Percentiles rank a stretch among this genome's conserved stretches.
Evolutionary conservation across 75 land plant genomes (phyloP).

Genomic region (Selaginella tamariscina): DNA sequence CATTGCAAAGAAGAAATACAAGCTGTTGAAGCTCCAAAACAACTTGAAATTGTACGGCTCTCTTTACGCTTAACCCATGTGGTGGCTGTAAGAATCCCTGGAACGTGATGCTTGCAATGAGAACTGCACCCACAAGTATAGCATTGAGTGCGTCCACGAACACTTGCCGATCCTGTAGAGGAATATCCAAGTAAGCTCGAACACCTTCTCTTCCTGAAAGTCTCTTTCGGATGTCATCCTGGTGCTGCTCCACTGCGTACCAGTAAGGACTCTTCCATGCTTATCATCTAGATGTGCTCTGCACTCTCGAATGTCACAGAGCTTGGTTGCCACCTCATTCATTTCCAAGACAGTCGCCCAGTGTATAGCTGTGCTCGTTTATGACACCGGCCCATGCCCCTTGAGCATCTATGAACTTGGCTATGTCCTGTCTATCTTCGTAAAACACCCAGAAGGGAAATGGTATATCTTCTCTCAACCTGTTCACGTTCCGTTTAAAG

Average conservation of each 20-base stretch:
- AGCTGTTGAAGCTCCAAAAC: conserved; percentile 2
- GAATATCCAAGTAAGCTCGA: not conserved
- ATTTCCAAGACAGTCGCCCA: conserved; percentile 6
- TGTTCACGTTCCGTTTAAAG: not conserved
- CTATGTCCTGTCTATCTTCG: not conserved
- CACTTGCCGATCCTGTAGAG: conserved; percentile 14
- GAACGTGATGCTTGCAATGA: conserved; percentile 19
- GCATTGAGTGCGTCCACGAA: conserved; percentile 20
- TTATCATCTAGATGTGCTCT: not conserved
- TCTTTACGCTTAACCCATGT: conserved; percentile 5
- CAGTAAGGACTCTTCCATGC: not conserved
- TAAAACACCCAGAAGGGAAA: not conserved
- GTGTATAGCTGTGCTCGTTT: conserved; percentile 3
- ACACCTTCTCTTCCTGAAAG: not conserved
- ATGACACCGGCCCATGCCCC: not conserved
- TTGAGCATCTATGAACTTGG: conserved; percentile 4
- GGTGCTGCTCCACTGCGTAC: not conserved
- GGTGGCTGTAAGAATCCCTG: conserved; percentile 17
- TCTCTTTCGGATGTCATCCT: not conserved
- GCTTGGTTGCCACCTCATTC: not conserved
- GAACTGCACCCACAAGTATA: conserved; percentile 18
- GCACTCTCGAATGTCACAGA: not conserved
- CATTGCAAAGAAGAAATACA: conserved; percentile 11
- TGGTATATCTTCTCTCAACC: conserved; percentile 1
- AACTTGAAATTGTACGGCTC: not conserved